Evolutionary conservation across 2,329 filamentous ascomycete genomes (phyloP).

Genomic region (Cordyceps cicadae): DNA sequence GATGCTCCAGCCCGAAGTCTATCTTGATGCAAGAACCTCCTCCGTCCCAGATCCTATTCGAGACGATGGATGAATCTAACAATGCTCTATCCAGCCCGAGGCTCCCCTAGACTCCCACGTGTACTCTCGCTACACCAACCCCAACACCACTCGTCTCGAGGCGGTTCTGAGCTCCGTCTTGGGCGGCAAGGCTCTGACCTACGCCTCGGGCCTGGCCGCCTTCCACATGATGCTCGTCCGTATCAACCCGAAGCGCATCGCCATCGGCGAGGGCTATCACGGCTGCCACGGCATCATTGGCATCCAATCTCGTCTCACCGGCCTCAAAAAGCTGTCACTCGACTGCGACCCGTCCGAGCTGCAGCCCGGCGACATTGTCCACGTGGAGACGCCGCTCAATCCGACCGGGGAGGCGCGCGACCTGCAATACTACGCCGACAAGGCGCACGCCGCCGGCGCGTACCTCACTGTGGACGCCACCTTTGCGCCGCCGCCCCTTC

Average conservation of each 20-base stretch:
- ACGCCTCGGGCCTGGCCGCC: conserved; percentile 76
- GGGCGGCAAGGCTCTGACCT: conserved; percentile 62
- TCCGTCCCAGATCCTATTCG: not conserved
- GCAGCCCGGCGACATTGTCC: conserved; percentile 71
- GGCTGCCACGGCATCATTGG: conserved; percentile 81
- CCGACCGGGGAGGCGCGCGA: conserved; percentile 75
- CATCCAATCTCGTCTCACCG: conserved; percentile 66
- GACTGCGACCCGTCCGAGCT: conserved; percentile 59
- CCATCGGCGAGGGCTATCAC: conserved; percentile 82
- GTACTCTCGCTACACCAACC: conserved; percentile 74
- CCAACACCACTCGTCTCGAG: conserved; percentile 80
- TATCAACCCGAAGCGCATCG: conserved; percentile 73
- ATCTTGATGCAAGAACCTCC: conserved; percentile 44
- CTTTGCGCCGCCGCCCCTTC: conserved; percentile 82
- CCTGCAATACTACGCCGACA: conserved; percentile 61
- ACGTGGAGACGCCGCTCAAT: conserved; percentile 91
- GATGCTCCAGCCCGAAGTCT: conserved; percentile 42
- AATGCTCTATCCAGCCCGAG: conserved; percentile 30
- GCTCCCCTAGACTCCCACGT: conserved; percentile 57
- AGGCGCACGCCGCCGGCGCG: conserved; percentile 65
- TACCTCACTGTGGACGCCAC: conserved; percentile 80
- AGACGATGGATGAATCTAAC: not conserved
- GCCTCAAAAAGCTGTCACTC: conserved; percentile 63
- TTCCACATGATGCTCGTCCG: conserved; percentile 83
- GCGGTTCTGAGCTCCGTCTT: conserved; percentile 68